Base-by-base conservation (phyloP, 768 basidiomycete genomes). In the Termitomyces eurrhizus region DNA sequence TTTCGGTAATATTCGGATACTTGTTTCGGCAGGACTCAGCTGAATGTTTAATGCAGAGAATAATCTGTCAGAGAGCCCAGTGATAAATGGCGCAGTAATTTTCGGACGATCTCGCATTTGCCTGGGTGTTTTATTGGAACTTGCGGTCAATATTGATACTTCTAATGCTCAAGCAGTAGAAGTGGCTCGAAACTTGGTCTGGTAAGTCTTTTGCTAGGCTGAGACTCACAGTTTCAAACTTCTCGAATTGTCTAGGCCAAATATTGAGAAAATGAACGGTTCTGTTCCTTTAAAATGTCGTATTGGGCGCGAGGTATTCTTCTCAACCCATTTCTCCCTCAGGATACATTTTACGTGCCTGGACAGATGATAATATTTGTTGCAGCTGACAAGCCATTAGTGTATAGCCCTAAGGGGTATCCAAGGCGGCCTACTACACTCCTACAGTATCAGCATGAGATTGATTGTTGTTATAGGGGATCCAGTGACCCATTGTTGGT, bases 61-160 rank as follows among this genome's bases (percentile, higher is more conserved):
- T 14, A 36, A 16, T 5, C 32, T 58, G n/a, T 58, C 39, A 3
- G 49, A 42, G 37, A 58, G 49, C 33, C 50, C 36, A 51, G 3
- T n/a, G 13, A 51, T 58, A n/a, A 52, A 24, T 1, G 49, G 49
- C 42, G 57, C 57, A 33, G 57, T 58, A 1, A 58, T 58, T 5
- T 58, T 58, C 7, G 57, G 57, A 42, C 37, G 57, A 3, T 58
- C 57, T 16, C 49, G 57, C 18, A 12, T 58, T 13, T 42, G 57
- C 26, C 57, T 33, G 4, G 57, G 57, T 21, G 57, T 58, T 9
- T 26, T 58, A 7, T 29, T 58, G 39, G 57, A 58, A 33, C 37
- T 51, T 3, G 26, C 39, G 18, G 57, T 36, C 13, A 14, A n/a
- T 29, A 16, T 41, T 24, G 49, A 58, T 21, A 49, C n/a, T 18